Percentiles rank a stretch among this genome's conserved stretches.
phyloP scores from a whole-genome alignment of 805 yeast genomes.

The Hagleromyces aurorensis region DNA sequence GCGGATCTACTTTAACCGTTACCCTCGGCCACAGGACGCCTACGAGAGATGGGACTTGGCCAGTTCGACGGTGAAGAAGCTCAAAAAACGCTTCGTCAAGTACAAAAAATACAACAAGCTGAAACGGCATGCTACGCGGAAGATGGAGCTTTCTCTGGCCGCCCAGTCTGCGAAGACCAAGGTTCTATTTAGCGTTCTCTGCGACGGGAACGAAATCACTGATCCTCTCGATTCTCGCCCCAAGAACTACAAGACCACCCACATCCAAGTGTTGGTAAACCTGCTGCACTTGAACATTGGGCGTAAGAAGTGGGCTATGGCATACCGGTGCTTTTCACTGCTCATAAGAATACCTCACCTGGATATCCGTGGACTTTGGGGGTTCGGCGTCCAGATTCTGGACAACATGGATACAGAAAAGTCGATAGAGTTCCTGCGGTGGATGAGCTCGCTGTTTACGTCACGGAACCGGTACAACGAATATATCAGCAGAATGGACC shows the following conservation, averaged over 20 bases:
- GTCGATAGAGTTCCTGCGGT: constrained; percentile 20
- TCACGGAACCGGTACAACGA: constrained; percentile 20
- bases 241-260: constrained; percentile 15
- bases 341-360: constrained; percentile 41
- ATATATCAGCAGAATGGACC: constrained; percentile 19
- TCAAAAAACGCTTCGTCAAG: constrained; percentile 15
- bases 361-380: constrained; percentile 56
- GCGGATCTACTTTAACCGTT: constrained; percentile 18
- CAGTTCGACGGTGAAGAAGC: constrained; percentile 7
- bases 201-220: constrained; percentile 18
- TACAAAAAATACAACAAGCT: constrained; percentile 16
- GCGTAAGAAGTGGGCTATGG: constrained; percentile 45
- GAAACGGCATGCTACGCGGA: constrained; percentile 11
- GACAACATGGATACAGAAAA: constrained; percentile 12
- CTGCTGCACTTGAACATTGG: constrained; percentile 44
- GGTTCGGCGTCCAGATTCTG: constrained; percentile 52
- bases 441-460: constrained; percentile 25
- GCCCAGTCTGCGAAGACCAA: constrained; percentile 11
- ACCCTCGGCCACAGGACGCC: constrained; percentile 27
- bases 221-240: constrained; percentile 5
- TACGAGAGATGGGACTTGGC: constrained; percentile 26
- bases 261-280: constrained; percentile 29
- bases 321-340: constrained; percentile 44
- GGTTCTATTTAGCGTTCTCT: constrained; percentile 11
- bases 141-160: constrained; percentile 10